phyloP scores from a whole-genome alignment of 164 flowering plant genomes.

The Stephania yunnanensis region DNA sequence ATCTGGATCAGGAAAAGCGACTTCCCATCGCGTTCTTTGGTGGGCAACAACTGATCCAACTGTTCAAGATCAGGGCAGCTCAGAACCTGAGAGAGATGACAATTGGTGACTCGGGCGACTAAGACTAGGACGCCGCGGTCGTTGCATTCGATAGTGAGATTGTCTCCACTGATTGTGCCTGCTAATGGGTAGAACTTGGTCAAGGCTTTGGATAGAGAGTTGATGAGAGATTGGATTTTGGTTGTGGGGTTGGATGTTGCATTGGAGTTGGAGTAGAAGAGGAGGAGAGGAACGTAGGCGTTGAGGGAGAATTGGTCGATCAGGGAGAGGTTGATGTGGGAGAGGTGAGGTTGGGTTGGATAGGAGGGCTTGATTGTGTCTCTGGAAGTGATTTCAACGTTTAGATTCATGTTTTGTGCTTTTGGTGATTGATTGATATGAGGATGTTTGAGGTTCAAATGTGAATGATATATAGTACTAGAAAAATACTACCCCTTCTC shows the following conservation, averaged over 20 bases:
- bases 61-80: background rate
- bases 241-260: no score
- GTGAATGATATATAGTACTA: no score
- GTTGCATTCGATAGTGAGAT: background rate
- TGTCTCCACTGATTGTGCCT: background rate
- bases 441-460: no score
- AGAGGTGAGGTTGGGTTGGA: background rate
- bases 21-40: background rate
- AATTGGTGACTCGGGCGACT: background rate
- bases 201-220: background rate
- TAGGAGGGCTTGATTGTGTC: conserved; percentile 2
- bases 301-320: background rate
- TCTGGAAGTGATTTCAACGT: background rate
- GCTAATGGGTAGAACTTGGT: background rate
- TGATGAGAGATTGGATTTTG: background rate
- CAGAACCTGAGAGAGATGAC: background rate
- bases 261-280: background rate
- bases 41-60: background rate
- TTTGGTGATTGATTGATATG: no score
- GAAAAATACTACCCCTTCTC: no score
- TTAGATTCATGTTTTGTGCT: background rate
- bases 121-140: background rate
- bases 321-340: background rate
- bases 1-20: background rate
- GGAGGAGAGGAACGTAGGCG: background rate